Evolutionary conservation across 768 basidiomycete species (phyloP).

Genomic region (Infundibulicybe gibba): DNA sequence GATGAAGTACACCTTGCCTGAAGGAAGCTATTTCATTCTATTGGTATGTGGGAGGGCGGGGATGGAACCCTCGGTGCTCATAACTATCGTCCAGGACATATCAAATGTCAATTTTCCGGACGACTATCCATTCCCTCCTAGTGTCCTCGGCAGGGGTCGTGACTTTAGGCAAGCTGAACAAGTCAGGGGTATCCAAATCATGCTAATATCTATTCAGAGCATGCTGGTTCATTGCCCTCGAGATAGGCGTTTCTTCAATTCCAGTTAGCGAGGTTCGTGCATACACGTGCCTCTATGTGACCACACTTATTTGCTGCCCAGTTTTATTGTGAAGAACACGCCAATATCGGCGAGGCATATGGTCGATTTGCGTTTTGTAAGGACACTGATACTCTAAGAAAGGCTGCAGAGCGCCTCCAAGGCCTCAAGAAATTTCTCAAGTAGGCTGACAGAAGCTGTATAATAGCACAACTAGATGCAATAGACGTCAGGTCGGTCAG

Average conservation of each 20-base stretch:
- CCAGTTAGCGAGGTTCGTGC: constrained; percentile 89
- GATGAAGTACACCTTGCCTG: constrained; percentile 80
- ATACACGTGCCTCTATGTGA: background rate
- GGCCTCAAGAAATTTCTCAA: constrained; percentile 54
- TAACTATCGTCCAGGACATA: constrained; percentile 53
- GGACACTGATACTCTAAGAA: constrained; percentile 77
- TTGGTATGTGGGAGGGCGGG: constrained; percentile 45
- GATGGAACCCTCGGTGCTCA: too few relatives aligned
- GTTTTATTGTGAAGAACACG: constrained; percentile 93
- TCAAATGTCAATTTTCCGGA: constrained; percentile 77
- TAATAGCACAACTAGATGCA: background rate
- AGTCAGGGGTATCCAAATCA: too few relatives aligned
- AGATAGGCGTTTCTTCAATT: constrained; percentile 89
- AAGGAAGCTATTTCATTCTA: constrained; percentile 90
- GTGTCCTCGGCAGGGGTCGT: constrained; percentile 72
- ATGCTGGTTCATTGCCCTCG: constrained; percentile 93
- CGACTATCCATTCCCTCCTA: constrained; percentile 77
- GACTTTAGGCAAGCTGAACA: constrained; percentile 67
- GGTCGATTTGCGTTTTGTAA: constrained; percentile 96
- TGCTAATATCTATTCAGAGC: constrained; percentile 42
- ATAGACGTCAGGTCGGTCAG: constrained; percentile 3
- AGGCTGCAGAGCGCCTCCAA: constrained; percentile 82
- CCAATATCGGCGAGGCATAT: constrained; percentile 80
- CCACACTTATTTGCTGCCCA: constrained; percentile 22
- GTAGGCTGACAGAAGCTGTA: too few relatives aligned